Evolutionary conservation across 2,329 filamentous ascomycete genomes (phyloP).

Genomic region (Aureobasidium sp.): DNA sequence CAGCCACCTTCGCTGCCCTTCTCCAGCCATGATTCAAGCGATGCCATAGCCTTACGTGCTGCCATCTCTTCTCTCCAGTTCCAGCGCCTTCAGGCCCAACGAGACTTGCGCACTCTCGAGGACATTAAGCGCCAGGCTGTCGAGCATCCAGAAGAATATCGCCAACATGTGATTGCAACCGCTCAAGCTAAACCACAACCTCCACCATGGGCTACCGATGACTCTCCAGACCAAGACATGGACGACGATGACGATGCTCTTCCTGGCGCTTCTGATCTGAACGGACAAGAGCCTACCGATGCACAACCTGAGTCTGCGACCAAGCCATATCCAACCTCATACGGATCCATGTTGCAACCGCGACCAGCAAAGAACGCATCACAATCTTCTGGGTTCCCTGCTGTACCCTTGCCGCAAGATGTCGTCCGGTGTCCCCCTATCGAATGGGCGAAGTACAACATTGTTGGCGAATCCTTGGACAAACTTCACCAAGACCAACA

Average conservation of each 20-base stretch:
- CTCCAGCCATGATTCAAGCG: slow-evolving; percentile 56
- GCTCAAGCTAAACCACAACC: neutral
- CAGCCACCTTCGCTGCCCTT: slow-evolving; percentile 38
- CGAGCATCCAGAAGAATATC: slow-evolving; percentile 62
- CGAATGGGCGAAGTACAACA: slow-evolving; percentile 90
- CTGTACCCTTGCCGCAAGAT: slow-evolving; percentile 69
- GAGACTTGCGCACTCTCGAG: slow-evolving; percentile 64
- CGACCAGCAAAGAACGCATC: slow-evolving; percentile 11
- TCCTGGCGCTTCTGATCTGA: slow-evolving; percentile 14
- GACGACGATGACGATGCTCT: slow-evolving; percentile 19
- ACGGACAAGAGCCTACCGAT: neutral
- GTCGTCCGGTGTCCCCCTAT: slow-evolving; percentile 79
- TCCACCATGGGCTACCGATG: slow-evolving; percentile 23
- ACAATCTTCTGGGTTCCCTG: slow-evolving; percentile 40
- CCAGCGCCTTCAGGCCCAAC: slow-evolving; percentile 68
- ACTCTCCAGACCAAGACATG: slow-evolving; percentile 18
- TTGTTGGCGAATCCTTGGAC: slow-evolving; percentile 79
- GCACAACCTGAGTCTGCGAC: neutral
- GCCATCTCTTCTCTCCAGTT: slow-evolving; percentile 82
- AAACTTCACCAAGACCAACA: slow-evolving; percentile 76
- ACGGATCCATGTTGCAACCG: neutral
- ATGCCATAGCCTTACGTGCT: slow-evolving; percentile 77
- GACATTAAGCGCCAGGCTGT: slow-evolving; percentile 63
- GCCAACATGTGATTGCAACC: slow-evolving; percentile 47
- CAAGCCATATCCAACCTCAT: neutral